Evolutionary conservation across 83 land plant genomes (phyloP), one percentile per base, ranked within the genome.

Genomic region (Thuja plicata): DNA sequence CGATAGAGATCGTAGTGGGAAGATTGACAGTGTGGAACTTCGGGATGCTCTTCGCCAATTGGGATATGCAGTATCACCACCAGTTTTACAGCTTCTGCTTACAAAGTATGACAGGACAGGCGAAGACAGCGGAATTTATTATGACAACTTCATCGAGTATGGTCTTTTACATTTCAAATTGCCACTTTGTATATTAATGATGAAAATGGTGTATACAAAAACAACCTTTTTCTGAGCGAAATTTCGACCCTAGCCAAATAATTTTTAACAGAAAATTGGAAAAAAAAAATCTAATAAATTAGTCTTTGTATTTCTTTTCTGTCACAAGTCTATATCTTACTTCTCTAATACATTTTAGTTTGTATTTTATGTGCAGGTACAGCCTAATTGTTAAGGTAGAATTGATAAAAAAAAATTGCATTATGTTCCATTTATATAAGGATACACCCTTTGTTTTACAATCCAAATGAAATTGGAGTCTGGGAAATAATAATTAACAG

Each of bases 111-210:
- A 95, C 55, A 90, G 90, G 71, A 88, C 93, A 32, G 96, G 97
- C 3, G 90, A 92, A 57, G 89, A 88, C 40, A 92, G 55, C 60
- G 98, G 94, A 84, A 92, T 98, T 45, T 93, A 95, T 77, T 98
- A 94, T 89, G 99, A 97, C 84, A 95, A 94, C 88, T 98, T 98
- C 89, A 91, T 98, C 37, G 99, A 97, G 99, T 97, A 96, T 66
- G 99, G 89, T 48, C 55, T 89, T 55, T 80, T 43, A 60, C 80
- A 11, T 50, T 38, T 48, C 35, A 89, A 76, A n/a, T 73, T 7
- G 10, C 1, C 19, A 17, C 54, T 86, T 54, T 37, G 7, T 19
- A 77, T 79, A 12, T 35, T 48, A 27, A 38, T 57, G 43, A 34
- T 60, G 38, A 21, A 62, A 57, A 82, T 40, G 21, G 4, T 16